Percentiles rank a stretch among this genome's conserved stretches.
Evolutionary conservation across 768 basidiomycete species (phyloP).

Genomic region (Kwoniella bestiolae): DNA sequence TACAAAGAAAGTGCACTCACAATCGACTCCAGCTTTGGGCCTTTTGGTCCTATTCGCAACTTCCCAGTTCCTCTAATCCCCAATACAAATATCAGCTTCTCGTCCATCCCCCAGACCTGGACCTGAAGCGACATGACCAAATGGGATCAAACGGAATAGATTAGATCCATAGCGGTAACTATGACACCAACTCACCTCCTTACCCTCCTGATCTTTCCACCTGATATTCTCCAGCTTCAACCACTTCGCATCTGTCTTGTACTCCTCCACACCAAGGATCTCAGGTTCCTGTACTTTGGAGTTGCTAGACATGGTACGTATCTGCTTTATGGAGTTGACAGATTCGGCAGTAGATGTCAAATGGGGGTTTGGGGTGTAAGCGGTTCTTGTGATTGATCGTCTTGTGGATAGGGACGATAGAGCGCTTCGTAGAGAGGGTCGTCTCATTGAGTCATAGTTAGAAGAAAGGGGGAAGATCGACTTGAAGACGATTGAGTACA

Average conservation of each 20-base stretch:
- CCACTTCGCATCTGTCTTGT: constrained; percentile 67
- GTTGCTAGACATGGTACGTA: constrained; percentile 23
- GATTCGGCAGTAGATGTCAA: no score
- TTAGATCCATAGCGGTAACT: background rate
- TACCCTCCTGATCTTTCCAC: constrained; percentile 78
- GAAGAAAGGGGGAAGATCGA: no score
- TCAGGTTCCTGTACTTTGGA: constrained; percentile 58
- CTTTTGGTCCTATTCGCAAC: constrained; percentile 81
- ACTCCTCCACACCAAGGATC: constrained; percentile 61
- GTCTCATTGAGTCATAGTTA: no score
- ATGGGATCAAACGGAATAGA: no score
- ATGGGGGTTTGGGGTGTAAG: no score
- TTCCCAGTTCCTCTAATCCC: constrained; percentile 78
- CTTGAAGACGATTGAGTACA: no score
- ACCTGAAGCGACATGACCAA: no score
- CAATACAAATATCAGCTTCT: constrained; percentile 3
- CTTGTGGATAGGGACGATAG: no score
- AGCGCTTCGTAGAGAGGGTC: no score
- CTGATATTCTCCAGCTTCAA: constrained; percentile 78
- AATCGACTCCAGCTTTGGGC: constrained; percentile 77
- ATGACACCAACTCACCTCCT: constrained; percentile 62
- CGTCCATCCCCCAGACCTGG: no score
- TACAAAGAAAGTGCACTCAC: constrained; percentile 57
- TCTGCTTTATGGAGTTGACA: background rate
- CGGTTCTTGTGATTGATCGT: no score